Evolutionary conservation across 2,329 filamentous ascomycete species (phyloP).

Genomic region (Aspergillus hortae): DNA sequence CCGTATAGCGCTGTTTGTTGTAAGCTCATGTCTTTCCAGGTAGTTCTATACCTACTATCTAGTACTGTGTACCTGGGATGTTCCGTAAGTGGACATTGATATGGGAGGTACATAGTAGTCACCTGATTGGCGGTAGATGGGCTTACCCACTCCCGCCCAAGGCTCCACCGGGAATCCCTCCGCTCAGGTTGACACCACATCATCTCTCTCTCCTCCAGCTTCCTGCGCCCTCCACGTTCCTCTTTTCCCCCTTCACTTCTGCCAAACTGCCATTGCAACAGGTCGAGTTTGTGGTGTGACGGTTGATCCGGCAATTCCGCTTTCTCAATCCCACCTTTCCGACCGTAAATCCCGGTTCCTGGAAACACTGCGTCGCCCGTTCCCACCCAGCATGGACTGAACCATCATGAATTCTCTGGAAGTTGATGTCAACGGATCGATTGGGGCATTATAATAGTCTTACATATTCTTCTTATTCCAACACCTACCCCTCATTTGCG

Average conservation of each 20-base stretch:
- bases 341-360: constrained; percentile 2
- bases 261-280: not conserved
- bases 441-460: constrained; percentile 13
- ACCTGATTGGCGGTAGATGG: too few species aligned
- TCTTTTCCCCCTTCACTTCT: not conserved
- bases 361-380: constrained; percentile 9
- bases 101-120: too few species aligned
- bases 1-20: too few species aligned
- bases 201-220: not conserved
- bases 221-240: not conserved
- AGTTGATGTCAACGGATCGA: constrained; percentile 21
- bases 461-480: not conserved
- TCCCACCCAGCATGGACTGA: constrained; percentile 29
- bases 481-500: not conserved
- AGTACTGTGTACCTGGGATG: too few species aligned
- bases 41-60: too few species aligned
- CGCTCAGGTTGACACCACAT: not conserved
- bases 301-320: not conserved
- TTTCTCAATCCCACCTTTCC: not conserved
- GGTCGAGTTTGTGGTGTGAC: not conserved
- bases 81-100: too few species aligned
- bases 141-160: not conserved
- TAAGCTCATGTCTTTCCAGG: too few species aligned
- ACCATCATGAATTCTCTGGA: constrained; percentile 22
- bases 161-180: not conserved